Evolutionary conservation across 305 asterid species (phyloP), one percentile per base, ranked within the genome.

Genomic region (Rubia balearica): DNA sequence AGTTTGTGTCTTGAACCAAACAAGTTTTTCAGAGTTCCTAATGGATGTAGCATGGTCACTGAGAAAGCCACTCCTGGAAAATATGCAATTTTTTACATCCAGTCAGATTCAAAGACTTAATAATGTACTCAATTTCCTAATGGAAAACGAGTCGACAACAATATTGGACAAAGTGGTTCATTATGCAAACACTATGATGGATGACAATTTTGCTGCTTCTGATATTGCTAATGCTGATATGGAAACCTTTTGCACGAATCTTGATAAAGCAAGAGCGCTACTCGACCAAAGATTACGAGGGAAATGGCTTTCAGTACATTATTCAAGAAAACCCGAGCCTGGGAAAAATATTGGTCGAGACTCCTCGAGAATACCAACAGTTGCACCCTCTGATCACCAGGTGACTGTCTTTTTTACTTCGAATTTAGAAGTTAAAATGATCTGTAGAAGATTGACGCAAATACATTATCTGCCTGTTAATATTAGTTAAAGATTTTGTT

Each of bases 41-140:
- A 66, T 85, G 67, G 99, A 94, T 71, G 83, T 94, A 51, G 98
- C 94, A 57, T 94, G 97, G 96, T 86, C 73, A 24, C 79, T 91
- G 73, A 87, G 79, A 81, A 85, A 82, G 76, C 95, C 91, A 21
- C 67, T 57, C 7, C 21, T 75, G 19, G 85, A 77, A 42, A 65
- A 51, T 57, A 73, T 45, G 68, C 83, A 75, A 61, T 75, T 66
- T 13, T 59, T 78, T 76, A 79, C 86, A 6, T 77, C 87, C 69
- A 69, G 75, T 3, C 89, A 83, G 69, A 27, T 88, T 21, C 86
- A 81, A 74, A 85, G 94, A 78, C 82, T 83, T 77, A 83, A 77
- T 79, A 19, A 75, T 71, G 74, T 94, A 43, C 73, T 87, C 69
- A 77, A 76, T 68, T 83, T 84, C 76, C 75, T 94, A 71, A 81